Percentiles rank a stretch among this genome's conserved stretches.
Conservation (phyloP, 1,284 basidiomycete species). For the Boletus calvinii region DNA sequence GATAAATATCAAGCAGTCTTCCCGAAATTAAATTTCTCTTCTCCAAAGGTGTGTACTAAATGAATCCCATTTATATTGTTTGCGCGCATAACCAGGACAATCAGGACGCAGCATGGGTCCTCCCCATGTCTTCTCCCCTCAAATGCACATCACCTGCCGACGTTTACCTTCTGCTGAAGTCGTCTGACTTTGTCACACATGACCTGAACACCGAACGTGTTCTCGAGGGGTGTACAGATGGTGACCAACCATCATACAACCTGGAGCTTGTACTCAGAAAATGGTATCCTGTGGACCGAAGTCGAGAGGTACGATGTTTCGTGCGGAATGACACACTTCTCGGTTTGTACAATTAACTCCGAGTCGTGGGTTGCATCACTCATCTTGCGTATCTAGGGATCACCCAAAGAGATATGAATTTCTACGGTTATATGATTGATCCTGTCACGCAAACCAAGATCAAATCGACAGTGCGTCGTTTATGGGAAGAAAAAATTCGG, state of each 20-base stretch:
- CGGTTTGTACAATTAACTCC: constrained; percentile 47
- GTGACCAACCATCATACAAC: constrained; percentile 43
- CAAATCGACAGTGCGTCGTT: constrained; percentile 48
- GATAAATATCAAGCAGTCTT: constrained; percentile 81
- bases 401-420: constrained; percentile 88
- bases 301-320: constrained; percentile 87
- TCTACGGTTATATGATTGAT: constrained; percentile 86
- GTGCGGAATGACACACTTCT: constrained; percentile 68
- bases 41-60: constrained; percentile 65
- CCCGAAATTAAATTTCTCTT: constrained; percentile 94
- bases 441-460: constrained; percentile 55
- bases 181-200: constrained; percentile 86
- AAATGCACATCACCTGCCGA: constrained; percentile 88
- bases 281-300: constrained; percentile 84
- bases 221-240: constrained; percentile 55
- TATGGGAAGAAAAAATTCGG: constrained; percentile 71
- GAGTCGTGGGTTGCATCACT: background rate
- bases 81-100: background rate
- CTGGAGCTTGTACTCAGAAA: constrained; percentile 91
- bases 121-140: constrained; percentile 82
- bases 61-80: background rate
- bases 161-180: constrained; percentile 91
- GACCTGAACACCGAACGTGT: constrained; percentile 66
- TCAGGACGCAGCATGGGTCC: constrained; percentile 91
- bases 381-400: constrained; percentile 54